A percentile compares a stretch with the other conserved stretches of the same genome.
These are phyloP conservation scores for Zygoascus meyerae DNA, from an alignment of 1,139 yeast genomes.

Conservation along the genomic window DNA sequence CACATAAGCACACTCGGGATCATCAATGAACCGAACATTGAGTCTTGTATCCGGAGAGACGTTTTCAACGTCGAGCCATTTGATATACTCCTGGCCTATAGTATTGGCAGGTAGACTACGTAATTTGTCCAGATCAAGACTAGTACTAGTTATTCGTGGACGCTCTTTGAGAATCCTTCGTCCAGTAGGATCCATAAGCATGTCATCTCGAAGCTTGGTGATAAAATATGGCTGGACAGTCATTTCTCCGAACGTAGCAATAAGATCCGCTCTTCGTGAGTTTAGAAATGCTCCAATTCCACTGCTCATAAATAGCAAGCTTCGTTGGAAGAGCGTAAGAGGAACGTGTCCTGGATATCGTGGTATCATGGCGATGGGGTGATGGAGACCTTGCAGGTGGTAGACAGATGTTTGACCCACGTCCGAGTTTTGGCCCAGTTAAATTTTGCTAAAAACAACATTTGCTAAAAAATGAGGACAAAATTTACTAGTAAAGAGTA, in stretches of 20 bases:
- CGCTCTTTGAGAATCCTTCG: slow-evolving; percentile 68
- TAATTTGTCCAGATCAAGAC: slow-evolving; percentile 59
- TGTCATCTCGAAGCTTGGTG: slow-evolving; percentile 54
- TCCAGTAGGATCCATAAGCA: slow-evolving; percentile 74
- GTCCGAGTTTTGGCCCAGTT: background rate
- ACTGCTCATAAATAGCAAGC: slow-evolving; percentile 62
- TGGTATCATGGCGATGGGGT: slow-evolving; percentile 7
- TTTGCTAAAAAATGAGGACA: too few species aligned
- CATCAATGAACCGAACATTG: slow-evolving; percentile 78
- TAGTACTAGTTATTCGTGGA: slow-evolving; percentile 75
- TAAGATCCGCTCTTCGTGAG: slow-evolving; percentile 65
- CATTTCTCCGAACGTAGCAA: slow-evolving; percentile 93
- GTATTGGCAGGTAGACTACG: slow-evolving; percentile 61
- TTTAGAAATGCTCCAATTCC: slow-evolving; percentile 79
- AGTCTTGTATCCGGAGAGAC: slow-evolving; percentile 93
- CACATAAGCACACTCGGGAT: slow-evolving; percentile 85
- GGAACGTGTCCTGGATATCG: slow-evolving; percentile 78
- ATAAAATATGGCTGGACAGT: slow-evolving; percentile 73
- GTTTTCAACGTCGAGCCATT: slow-evolving; percentile 81
- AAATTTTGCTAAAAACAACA: background rate
- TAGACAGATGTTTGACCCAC: too few species aligned
- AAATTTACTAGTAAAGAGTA: too few species aligned
- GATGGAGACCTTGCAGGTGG: background rate
- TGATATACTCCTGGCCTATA: slow-evolving; percentile 69
- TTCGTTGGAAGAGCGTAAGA: slow-evolving; percentile 55